A percentile compares a stretch with the other conserved stretches of the same genome.
Conservation (phyloP, 2,329 filamentous ascomycete species). For the Nemania sp. region DNA sequence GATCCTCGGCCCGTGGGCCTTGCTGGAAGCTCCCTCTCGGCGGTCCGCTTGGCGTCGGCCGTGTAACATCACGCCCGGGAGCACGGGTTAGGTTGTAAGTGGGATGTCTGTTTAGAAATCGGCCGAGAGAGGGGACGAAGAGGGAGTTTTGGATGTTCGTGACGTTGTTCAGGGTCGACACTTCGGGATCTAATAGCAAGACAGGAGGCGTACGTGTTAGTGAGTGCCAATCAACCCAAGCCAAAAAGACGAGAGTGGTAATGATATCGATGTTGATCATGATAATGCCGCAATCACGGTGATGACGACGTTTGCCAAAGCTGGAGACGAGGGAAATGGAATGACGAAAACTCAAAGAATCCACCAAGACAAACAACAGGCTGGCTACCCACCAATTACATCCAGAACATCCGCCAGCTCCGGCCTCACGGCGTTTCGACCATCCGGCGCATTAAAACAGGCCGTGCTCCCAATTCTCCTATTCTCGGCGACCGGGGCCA, state of each 20-base stretch:
- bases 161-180: slow-evolving; percentile 83
- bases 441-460: slow-evolving; percentile 43
- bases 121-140: slow-evolving; percentile 84
- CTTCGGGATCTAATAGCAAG: slow-evolving; percentile 76
- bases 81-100: slow-evolving; percentile 78
- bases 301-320: not conserved
- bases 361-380: not conserved
- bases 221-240: not conserved
- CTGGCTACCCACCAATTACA: slow-evolving; percentile 68
- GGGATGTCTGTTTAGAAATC: slow-evolving; percentile 79
- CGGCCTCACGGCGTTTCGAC: slow-evolving; percentile 65
- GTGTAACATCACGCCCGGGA: slow-evolving; percentile 27
- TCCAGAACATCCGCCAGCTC: slow-evolving; percentile 76
- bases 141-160: slow-evolving; percentile 93
- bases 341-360: not conserved
- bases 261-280: too few relatives aligned
- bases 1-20: slow-evolving; percentile 49
- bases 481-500: slow-evolving; percentile 42
- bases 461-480: slow-evolving; percentile 43
- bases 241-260: not conserved
- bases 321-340: not conserved
- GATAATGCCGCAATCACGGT: too few relatives aligned
- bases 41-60: not conserved
- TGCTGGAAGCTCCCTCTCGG: slow-evolving; percentile 39
- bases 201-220: slow-evolving; percentile 13